Percentiles rank a stretch among this genome's conserved stretches.
Conservation (phyloP, 768 basidiomycete species). For the Boletus huronensis region DNA sequence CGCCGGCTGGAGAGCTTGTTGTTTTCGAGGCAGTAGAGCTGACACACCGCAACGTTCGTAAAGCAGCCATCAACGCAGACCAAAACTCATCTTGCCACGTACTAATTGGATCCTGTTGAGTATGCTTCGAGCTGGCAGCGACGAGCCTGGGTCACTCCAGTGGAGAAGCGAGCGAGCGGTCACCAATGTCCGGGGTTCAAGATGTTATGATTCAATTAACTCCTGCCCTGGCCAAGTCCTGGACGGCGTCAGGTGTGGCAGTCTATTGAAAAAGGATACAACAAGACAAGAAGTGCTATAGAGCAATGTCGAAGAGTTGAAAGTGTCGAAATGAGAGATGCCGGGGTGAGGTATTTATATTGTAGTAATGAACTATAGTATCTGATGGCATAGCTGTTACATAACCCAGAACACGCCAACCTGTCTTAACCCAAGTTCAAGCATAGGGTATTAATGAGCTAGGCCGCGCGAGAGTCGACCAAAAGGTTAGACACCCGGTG, state of each 20-base stretch:
- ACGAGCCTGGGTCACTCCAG: too few species aligned
- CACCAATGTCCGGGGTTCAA: neutral
- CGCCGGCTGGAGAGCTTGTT: neutral
- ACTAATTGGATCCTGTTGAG: neutral
- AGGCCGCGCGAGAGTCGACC: neutral
- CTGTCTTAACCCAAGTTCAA: neutral
- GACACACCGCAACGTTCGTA: neutral
- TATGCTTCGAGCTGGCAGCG: neutral
- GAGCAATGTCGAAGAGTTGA: neutral
- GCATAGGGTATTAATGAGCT: neutral
- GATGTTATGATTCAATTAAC: neutral
- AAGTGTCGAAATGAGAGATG: neutral
- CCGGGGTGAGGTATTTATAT: too few species aligned
- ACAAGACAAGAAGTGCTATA: neutral
- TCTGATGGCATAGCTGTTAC: neutral
- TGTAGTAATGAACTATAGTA: neutral
- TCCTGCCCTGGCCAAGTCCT: neutral
- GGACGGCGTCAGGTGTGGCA: neutral
- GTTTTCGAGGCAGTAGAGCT: neutral
- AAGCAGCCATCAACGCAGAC: neutral
- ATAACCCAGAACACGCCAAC: neutral
- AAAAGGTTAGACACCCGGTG: neutral
- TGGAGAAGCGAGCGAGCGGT: neutral
- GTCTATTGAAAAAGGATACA: too few species aligned
- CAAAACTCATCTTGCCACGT: neutral